phyloP scores from a whole-genome alignment of 345 rosid genomes.

The Salix viminalis region DNA sequence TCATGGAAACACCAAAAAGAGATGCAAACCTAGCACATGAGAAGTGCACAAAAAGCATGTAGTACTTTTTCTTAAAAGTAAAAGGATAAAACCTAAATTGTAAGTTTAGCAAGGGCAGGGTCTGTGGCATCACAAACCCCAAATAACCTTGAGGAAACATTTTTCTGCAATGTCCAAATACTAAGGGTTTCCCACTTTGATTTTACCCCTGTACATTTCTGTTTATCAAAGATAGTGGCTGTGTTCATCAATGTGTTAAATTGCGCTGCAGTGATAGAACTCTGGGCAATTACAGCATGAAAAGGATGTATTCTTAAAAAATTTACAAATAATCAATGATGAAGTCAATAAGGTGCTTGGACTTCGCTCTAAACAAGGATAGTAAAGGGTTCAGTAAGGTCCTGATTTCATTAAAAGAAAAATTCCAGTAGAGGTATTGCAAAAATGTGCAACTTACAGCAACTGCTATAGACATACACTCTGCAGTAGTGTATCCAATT shows the following conservation, averaged over 20 bases:
- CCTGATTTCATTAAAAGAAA: background rate
- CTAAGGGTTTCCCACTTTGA: background rate
- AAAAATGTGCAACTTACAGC: slow-evolving; percentile 47
- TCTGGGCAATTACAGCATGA: background rate
- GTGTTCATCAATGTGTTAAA: background rate
- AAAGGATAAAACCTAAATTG: background rate
- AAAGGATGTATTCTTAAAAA: background rate
- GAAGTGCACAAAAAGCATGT: background rate
- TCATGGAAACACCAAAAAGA: background rate
- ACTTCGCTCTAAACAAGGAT: background rate
- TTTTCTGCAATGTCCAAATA: background rate
- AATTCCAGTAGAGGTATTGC: background rate
- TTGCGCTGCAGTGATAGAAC: no score
- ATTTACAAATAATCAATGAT: background rate
- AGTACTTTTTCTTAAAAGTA: background rate
- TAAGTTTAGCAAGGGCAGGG: background rate
- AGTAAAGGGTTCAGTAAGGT: background rate
- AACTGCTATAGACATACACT: slow-evolving; percentile 46
- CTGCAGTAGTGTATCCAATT: slow-evolving; percentile 74
- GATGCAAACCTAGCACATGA: background rate
- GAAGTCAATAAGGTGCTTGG: background rate
- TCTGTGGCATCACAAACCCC: background rate
- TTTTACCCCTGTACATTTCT: no score
- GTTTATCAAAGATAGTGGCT: background rate
- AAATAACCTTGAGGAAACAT: background rate